These are phyloP conservation scores for Phyllosticta citrichinensis DNA, from an alignment of 2,329 filamentous ascomycete species.

Conservation along the genomic window DNA sequence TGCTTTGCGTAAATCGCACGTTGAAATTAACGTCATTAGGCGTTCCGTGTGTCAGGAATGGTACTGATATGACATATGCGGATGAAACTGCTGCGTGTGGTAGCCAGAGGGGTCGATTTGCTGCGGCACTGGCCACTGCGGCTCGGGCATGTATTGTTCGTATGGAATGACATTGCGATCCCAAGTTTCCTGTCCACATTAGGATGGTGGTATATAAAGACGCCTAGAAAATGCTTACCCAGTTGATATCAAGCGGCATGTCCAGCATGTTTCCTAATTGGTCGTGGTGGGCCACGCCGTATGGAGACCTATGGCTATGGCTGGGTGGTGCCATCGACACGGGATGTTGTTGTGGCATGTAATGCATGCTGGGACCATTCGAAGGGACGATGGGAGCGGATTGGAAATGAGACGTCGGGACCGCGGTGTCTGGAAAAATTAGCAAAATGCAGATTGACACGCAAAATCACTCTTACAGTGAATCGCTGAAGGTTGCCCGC, in stretches of 20 bases:
- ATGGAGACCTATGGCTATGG: background rate
- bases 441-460: background rate
- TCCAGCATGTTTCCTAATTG: conserved; percentile 6
- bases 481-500: background rate
- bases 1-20: conserved; percentile 27
- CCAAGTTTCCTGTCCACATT: background rate
- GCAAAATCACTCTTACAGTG: background rate
- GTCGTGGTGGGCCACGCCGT: background rate
- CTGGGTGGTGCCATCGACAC: background rate
- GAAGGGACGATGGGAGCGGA: conserved; percentile 1
- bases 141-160: conserved; percentile 6
- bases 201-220: background rate
- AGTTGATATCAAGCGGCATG: conserved; percentile 10
- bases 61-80: background rate
- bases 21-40: background rate
- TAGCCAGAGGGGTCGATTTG: background rate
- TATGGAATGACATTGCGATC: conserved; percentile 6
- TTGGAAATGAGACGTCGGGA: background rate
- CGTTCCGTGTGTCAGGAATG: background rate
- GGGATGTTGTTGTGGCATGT: background rate
- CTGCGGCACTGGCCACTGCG: conserved; percentile 1
- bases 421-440: background rate
- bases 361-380: background rate
- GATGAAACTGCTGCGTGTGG: background rate
- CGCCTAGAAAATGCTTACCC: background rate